Evolutionary conservation across 169 alveolate species (phyloP), one percentile per base, ranked within the genome.

Genomic region (Eimeria brunetti): DNA sequence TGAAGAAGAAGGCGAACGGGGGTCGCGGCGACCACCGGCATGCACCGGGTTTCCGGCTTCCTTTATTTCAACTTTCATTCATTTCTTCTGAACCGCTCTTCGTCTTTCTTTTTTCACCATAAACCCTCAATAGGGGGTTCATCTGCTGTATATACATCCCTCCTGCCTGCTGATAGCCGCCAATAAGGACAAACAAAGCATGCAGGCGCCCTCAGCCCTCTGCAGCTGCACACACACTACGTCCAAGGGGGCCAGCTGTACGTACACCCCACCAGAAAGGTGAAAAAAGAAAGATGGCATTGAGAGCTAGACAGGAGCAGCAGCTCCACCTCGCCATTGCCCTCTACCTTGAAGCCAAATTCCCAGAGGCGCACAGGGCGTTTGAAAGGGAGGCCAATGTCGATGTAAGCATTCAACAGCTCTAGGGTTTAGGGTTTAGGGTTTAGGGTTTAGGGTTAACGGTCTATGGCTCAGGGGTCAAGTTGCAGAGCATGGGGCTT

Each of bases 281-380:
- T 20, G 73, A 46, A 20, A 33, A 6, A 1, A 46, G 67, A 71
- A 84, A 84, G 41, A 89, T 89, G 94, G 62, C 94, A 2, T 88
- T 89, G 67, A 75, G 94, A 38, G 78, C 85, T 30, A 76, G 94
- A 60, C 94, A 89, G 88, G 94, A 89, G 94, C 88, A 89, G 64
- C 94, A 89, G 88, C 94, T 89, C 75, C 94, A 89, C 49, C 88
- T 71, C 51, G 94, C 94, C 38, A 44, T 89, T 75, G 88, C 86
- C 60, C 94, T 89, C 89, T 89, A 89, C 33, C 69, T 89, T 27
- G 88, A 89, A 80, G 27, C 85, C 41, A 75, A 76, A 44, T 89
- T 89, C 67, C 94, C 94, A 33, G 94, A 89, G 78, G 73, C 94
- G 27, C 62, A 75, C 58, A 53, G 33, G 36, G 94, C 64, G 33